These are phyloP conservation scores for Euphorbia peplus DNA, from an alignment of 345 rosid species.

Conservation along the genomic window DNA sequence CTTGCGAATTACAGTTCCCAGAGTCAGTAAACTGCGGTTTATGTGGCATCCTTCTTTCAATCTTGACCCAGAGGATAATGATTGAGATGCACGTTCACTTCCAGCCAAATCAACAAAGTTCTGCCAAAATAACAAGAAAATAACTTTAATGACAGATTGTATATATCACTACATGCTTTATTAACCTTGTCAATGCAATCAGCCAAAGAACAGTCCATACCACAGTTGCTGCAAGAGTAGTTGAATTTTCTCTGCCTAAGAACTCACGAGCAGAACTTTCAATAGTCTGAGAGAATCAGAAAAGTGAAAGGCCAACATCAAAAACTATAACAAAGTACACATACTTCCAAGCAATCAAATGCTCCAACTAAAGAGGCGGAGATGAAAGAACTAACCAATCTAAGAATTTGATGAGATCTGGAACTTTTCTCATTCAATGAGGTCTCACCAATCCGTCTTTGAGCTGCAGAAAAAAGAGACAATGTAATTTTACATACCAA, in stretches of 20 bases:
- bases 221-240: slow-evolving; percentile 90
- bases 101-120: slow-evolving; percentile 96
- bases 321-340: slow-evolving; percentile 4
- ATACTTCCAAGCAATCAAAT: slow-evolving; percentile 2
- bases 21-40: slow-evolving; percentile 89
- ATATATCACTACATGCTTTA: background rate
- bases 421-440: slow-evolving; percentile 90
- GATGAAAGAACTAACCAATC: slow-evolving; percentile 50
- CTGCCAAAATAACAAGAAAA: slow-evolving; percentile 38
- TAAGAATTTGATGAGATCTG: slow-evolving; percentile 96
- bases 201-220: slow-evolving; percentile 35
- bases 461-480: slow-evolving; percentile 52
- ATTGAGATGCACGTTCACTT: slow-evolving; percentile 94
- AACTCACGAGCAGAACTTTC: slow-evolving; percentile 97
- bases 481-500: slow-evolving; percentile 16
- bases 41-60: slow-evolving; percentile 98
- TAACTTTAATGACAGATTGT: slow-evolving; percentile 10
- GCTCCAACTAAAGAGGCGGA: slow-evolving; percentile 17
- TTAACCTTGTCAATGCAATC: background rate
- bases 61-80: slow-evolving; percentile 82
- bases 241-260: slow-evolving; percentile 84
- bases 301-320: slow-evolving; percentile 9
- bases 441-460: slow-evolving; percentile 92
- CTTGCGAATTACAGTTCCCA: slow-evolving; percentile 93
- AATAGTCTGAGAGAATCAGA: slow-evolving; percentile 52